phyloP scores from a whole-genome alignment of 2,329 filamentous ascomycete genomes.

The Paraconiothyrium sp. region DNA sequence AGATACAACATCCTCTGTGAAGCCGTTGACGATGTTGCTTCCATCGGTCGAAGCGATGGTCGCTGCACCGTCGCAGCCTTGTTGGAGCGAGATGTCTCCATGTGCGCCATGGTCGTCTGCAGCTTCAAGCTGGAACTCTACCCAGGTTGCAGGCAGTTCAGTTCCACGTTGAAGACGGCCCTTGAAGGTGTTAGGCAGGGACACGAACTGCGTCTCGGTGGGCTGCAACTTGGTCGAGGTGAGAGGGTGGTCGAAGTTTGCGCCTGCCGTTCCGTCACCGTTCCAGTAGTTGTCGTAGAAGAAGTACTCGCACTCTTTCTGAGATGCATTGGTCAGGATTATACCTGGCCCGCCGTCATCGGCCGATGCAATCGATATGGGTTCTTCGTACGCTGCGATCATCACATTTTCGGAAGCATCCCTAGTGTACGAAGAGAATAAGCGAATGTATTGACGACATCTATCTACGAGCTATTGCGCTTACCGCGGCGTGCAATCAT shows the following conservation, averaged over 20 bases:
- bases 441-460: constrained; percentile 9
- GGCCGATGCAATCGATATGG: neutral
- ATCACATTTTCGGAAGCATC: neutral
- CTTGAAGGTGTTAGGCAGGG: constrained; percentile 40
- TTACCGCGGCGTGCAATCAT: constrained; percentile 26
- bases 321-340: constrained; percentile 50
- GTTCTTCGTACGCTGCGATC: neutral
- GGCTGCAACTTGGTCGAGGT: constrained; percentile 47
- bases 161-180: constrained; percentile 54
- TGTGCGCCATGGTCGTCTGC: constrained; percentile 49
- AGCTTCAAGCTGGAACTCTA: constrained; percentile 53
- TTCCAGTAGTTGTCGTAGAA: constrained; percentile 57
- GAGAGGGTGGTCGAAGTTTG: constrained; percentile 53
- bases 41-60: constrained; percentile 52
- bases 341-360: constrained; percentile 45
- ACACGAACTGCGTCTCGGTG: constrained; percentile 42
- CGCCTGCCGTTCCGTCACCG: constrained; percentile 50
- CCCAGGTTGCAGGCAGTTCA: constrained; percentile 51
- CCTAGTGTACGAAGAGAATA: constrained; percentile 1
- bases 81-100: constrained; percentile 51
- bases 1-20: constrained; percentile 41
- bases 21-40: constrained; percentile 28
- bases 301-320: constrained; percentile 45
- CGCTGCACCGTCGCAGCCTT: constrained; percentile 53
- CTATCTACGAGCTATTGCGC: constrained; percentile 13